Conservation (phyloP, 345 rosid species). For the Aquilaria sinensis region DNA sequence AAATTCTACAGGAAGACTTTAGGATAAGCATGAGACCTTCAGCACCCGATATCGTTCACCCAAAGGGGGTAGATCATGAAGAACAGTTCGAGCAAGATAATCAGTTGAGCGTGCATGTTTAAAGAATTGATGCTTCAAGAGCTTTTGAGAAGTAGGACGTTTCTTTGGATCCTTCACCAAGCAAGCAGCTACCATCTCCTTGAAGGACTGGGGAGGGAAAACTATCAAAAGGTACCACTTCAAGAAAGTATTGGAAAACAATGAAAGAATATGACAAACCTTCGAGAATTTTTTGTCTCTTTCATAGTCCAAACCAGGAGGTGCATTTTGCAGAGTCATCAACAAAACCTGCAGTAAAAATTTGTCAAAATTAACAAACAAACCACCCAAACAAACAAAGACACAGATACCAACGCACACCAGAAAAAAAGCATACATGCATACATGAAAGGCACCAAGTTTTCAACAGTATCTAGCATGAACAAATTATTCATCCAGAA, state of each 20-base stretch:
- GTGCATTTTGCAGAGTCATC: conserved; percentile 91
- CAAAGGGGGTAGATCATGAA: conserved; percentile 60
- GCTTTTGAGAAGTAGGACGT: conserved; percentile 75
- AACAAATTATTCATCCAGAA: conserved; percentile 1
- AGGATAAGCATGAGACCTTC: conserved; percentile 43
- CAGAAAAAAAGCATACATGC: conserved; percentile 3
- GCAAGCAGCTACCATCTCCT: conserved; percentile 77
- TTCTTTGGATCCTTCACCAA: conserved; percentile 91
- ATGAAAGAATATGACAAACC: conserved; percentile 24
- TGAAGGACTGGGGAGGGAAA: conserved; percentile 53
- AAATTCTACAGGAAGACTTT: conserved; percentile 9
- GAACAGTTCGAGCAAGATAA: conserved; percentile 49
- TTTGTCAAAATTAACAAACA: neutral
- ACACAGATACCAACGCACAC: neutral
- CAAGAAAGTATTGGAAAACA: neutral
- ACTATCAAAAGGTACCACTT: conserved; percentile 13
- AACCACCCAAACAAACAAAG: neutral
- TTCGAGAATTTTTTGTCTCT: conserved; percentile 77
- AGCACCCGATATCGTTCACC: conserved; percentile 70
- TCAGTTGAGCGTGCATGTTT: conserved; percentile 63
- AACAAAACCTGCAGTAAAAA: conserved; percentile 49
- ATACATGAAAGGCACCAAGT: conserved; percentile 1
- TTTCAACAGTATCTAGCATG: conserved; percentile 8
- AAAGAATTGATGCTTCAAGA: conserved; percentile 73
- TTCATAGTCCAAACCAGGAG: conserved; percentile 86